Conservation (phyloP, 2,329 filamentous ascomycete genomes). For the Pseudopyrenochaeta lycopersici region DNA sequence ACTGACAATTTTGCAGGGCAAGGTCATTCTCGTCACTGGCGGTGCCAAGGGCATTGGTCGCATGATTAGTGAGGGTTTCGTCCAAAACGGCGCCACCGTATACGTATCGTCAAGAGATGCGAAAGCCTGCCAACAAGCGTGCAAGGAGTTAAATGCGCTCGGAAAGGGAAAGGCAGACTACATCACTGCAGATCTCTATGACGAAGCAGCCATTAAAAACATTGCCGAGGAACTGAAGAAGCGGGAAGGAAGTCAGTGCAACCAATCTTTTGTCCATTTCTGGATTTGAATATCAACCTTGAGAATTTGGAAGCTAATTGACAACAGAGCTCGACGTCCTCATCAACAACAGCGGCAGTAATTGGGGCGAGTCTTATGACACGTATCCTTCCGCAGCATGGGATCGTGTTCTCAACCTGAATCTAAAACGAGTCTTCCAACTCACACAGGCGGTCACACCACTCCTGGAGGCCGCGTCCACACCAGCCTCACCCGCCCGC, state of each 20-base stretch:
- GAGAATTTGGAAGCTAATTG: not conserved
- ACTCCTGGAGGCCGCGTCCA: constrained; percentile 64
- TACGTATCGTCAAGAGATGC: constrained; percentile 75
- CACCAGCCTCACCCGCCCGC: constrained; percentile 59
- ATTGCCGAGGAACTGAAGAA: constrained; percentile 66
- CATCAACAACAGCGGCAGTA: constrained; percentile 72
- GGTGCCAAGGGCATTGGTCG: constrained; percentile 68
- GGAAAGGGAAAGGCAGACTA: constrained; percentile 67
- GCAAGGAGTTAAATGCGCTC: constrained; percentile 64
- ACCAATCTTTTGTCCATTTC: not conserved
- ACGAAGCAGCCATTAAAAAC: constrained; percentile 66
- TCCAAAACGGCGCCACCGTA: constrained; percentile 71
- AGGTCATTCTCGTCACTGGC: constrained; percentile 58
- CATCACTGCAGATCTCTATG: constrained; percentile 69
- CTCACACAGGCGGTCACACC: constrained; percentile 70
- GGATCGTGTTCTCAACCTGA: constrained; percentile 66
- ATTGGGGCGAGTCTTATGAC: constrained; percentile 70
- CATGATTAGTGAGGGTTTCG: constrained; percentile 73
- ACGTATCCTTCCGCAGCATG: constrained; percentile 63
- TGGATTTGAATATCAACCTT: not conserved
- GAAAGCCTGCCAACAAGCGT: constrained; percentile 67
- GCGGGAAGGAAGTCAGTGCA: constrained; percentile 55
- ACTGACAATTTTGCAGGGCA: constrained; percentile 39
- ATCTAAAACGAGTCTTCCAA: constrained; percentile 73
- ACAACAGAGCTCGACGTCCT: constrained; percentile 65